Evolutionary conservation across 305 asterid genomes (phyloP), one percentile per base, ranked within the genome.

Genomic region (Fraxinus floribunda): DNA sequence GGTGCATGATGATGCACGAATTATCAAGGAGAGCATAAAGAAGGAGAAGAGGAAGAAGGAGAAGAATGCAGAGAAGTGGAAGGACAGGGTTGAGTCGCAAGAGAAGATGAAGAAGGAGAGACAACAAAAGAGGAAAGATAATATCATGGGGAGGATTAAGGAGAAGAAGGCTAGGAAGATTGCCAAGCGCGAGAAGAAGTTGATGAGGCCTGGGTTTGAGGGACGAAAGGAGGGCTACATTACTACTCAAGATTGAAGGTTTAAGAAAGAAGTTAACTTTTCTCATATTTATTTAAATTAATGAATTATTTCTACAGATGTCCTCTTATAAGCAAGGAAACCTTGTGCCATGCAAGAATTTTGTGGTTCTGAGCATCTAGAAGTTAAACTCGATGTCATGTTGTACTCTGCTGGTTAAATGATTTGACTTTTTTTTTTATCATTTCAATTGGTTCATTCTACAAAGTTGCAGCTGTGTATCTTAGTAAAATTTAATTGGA

Each of bases 191-290:
- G 98, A 95, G 94, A 95, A 95, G 97, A 95, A 94, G 89, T 86
- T 95, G 82, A 89, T 93, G 98, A 92, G 99, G 89, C 97, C 97
- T 0, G 98, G 98, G 2, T 95, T 94, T 22, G 99, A 95, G 89
- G 99, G 99, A 7, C 84, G 99, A 26, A 94, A 90, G 82, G 91
- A 88, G 75, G 94, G 92, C 4, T 93, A 82, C 83, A 91, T 95
- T 29, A 70, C 75, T 82, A 92, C 95, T 66, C 75, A 91, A 70
- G 89, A 91, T 68, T 92, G 90, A 91, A 87, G 86, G 75, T 82
- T 76, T 78, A 39, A 79, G 80, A 5, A 18, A 39, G 20, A 75
- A 1, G 20, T 85, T 29, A 75, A 2, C 46, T 3, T 73, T 70
- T 68, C 7, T 18, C 36, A 41, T 0, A 2, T 38, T 66, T 75